These are phyloP conservation scores for Schrenkiella parvula DNA, from an alignment of 345 rosid genomes.

Conservation along the genomic window DNA sequence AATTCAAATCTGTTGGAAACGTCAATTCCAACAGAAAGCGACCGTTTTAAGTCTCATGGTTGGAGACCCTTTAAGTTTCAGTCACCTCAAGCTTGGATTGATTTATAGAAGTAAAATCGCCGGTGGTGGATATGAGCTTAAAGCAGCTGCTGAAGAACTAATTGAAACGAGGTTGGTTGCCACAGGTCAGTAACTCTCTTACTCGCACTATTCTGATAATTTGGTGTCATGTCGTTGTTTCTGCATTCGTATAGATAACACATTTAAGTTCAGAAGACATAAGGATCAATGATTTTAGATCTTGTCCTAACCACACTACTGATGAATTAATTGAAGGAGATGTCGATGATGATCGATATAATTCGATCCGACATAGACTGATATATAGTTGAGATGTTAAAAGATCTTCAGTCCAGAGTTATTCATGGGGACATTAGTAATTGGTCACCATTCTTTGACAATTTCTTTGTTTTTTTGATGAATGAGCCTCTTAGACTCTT, in stretches of 20 bases:
- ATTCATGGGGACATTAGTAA: slow-evolving; percentile 25
- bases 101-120: not conserved
- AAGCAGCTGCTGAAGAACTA: not conserved
- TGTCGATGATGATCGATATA: slow-evolving; percentile 8
- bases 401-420: slow-evolving; percentile 10
- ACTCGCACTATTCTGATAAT: not conserved
- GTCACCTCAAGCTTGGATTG: slow-evolving; percentile 21
- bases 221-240: not conserved
- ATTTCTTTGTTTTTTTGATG: not conserved
- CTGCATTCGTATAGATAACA: slow-evolving; percentile 7
- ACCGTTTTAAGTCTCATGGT: slow-evolving; percentile 23
- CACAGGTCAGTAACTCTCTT: not conserved
- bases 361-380: slow-evolving; percentile 17
- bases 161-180: not conserved
- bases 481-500: slow-evolving; percentile 6
- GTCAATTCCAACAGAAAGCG: slow-evolving; percentile 15
- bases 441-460: slow-evolving; percentile 23
- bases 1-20: slow-evolving; percentile 24
- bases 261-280: slow-evolving; percentile 18
- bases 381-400: slow-evolving; percentile 20
- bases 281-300: not conserved
- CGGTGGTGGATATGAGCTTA: not conserved
- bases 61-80: slow-evolving; percentile 33
- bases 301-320: slow-evolving; percentile 12
- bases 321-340: slow-evolving; percentile 19